Base-by-base conservation (phyloP, 2,329 filamentous ascomycete species). In the Sporothrix schenckii region DNA sequence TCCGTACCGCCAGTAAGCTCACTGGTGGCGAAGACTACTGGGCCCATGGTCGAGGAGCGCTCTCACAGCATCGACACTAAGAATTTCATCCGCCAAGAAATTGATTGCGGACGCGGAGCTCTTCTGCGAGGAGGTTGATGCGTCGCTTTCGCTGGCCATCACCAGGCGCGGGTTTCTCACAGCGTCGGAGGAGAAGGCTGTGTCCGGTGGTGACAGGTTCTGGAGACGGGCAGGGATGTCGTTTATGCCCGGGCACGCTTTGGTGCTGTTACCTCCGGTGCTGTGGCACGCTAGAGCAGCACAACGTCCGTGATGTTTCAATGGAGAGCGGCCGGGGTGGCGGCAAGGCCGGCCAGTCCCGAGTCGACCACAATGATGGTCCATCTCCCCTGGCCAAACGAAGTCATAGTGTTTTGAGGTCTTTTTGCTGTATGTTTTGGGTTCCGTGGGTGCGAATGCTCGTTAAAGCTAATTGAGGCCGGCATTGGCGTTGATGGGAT, bases 161-260 rank as follows among this genome's bases (percentile, higher is more conserved):
- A 61, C 49, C 70, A 4, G 78, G 75, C 0, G 76, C 75, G 9
- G 72, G 69, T 3, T 90, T 27, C 78, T 80, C 9, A 88, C 74
- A 0, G 88, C 89, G 77, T 90, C 88, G 34, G 80, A 76, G 73
- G 83, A 85, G 74, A 89, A 89, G 0, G 78, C 74, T 1, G 78
- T 76, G 56, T 83, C 80, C 75, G n/a, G 79, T 75, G 53, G 75
- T 68, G n/a, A 66, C 49, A 4, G 71, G 56, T 21, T 56, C 75
- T 91, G 88, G 72, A 86, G 89, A 80, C 94, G 88, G 73, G 95
- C 98, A 77, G 98, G 89, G 78, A 95, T 95, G 81, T 94, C 95
- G 87, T 98, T 99, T 87, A 99, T 99, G 79, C 95, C 95, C 68
- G 95, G 98, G 63, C 95, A 99, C 77, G 95, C 95, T 85, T 99